Evolutionary conservation across 768 basidiomycete genomes (phyloP).

Genomic region (Royoungia palumana): DNA sequence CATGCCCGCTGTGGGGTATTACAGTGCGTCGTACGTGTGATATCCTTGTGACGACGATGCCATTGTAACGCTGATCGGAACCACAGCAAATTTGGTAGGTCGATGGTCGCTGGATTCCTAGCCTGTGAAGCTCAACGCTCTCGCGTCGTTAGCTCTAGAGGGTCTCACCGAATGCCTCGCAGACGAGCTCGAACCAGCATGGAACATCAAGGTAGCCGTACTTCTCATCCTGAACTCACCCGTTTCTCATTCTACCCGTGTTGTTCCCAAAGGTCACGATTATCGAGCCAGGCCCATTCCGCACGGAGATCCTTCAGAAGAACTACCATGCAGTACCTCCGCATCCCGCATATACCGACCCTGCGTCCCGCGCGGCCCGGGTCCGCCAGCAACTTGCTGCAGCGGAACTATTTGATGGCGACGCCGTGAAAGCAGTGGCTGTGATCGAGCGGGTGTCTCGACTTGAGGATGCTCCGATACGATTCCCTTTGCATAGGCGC

Average conservation of each 20-base stretch:
- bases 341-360: constrained; percentile 23
- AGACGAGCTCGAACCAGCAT: constrained; percentile 13
- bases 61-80: not conserved
- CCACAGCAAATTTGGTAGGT: constrained; percentile 21
- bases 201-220: constrained; percentile 17
- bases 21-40: constrained; percentile 26
- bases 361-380: not conserved
- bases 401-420: constrained; percentile 5
- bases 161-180: constrained; percentile 13
- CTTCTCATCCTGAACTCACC: too few relatives aligned
- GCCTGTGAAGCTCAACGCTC: not conserved
- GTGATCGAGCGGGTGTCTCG: constrained; percentile 15
- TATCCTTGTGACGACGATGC: not conserved
- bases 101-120: too few relatives aligned
- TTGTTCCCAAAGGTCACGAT: constrained; percentile 13
- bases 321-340: not conserved
- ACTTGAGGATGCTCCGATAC: constrained; percentile 16
- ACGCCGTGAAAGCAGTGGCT: constrained; percentile 9
- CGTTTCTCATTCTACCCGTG: not conserved
- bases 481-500: constrained; percentile 11
- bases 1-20: constrained; percentile 12
- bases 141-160: constrained; percentile 9
- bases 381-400: not conserved
- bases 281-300: constrained; percentile 16
- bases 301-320: constrained; percentile 7